These are phyloP conservation scores for Auricularia cornea DNA, from an alignment of 768 basidiomycete species.

Conservation along the genomic window DNA sequence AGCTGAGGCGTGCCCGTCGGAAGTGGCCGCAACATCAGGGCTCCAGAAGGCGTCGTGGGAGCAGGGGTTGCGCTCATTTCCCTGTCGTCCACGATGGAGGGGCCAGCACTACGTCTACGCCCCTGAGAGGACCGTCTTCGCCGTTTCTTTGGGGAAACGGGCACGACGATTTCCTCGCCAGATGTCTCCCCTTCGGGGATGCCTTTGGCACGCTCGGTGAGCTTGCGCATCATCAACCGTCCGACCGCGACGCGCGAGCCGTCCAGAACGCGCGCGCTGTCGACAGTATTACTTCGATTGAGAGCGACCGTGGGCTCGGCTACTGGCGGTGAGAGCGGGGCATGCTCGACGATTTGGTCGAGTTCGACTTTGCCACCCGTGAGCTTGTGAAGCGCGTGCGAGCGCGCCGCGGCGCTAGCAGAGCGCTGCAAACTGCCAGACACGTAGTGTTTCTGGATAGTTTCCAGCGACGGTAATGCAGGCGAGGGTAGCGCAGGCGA, in stretches of 20 bases:
- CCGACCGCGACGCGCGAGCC: constrained; percentile 71
- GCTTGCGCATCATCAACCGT: constrained; percentile 45
- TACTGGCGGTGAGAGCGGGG: constrained; percentile 34
- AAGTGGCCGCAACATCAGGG: neutral
- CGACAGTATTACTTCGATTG: constrained; percentile 72
- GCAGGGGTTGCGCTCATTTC: neutral
- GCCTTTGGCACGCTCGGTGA: constrained; percentile 42
- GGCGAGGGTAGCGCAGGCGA: constrained; percentile 27
- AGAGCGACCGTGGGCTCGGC: constrained; percentile 37
- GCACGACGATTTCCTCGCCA: constrained; percentile 37
- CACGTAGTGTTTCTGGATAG: constrained; percentile 54
- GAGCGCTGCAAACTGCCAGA: constrained; percentile 80
- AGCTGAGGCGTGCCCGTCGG: neutral
- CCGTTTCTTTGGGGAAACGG: neutral
- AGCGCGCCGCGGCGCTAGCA: constrained; percentile 77
- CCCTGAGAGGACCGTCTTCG: neutral
- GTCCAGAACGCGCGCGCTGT: constrained; percentile 68
- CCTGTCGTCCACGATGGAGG: neutral
- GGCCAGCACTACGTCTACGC: neutral
- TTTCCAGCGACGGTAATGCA: constrained; percentile 22
- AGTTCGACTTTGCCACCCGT: constrained; percentile 48
- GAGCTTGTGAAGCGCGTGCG: constrained; percentile 76
- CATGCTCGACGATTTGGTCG: constrained; percentile 56
- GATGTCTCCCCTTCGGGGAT: constrained; percentile 41
- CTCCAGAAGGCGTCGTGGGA: neutral